Conservation (phyloP, 108 stramenopile species). For the Nannochloropsis salina region DNA sequence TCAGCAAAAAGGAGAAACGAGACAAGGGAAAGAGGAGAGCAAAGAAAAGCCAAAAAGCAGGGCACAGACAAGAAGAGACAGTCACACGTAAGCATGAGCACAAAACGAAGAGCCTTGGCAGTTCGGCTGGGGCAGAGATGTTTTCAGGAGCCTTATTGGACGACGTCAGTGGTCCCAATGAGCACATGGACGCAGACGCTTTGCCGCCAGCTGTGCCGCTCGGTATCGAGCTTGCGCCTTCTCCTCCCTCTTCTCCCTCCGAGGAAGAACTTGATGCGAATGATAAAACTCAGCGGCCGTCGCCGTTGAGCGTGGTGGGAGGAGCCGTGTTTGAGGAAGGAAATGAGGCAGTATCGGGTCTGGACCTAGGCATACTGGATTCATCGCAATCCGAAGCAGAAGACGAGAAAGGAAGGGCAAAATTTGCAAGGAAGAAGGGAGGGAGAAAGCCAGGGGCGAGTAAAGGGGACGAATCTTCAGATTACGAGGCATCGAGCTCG, state of each 20-base stretch:
- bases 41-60: background rate
- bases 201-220: too few relatives aligned
- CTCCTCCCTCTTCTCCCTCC: too few relatives aligned
- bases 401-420: background rate
- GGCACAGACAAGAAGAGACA: background rate
- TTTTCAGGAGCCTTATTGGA: too few relatives aligned
- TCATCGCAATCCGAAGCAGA: background rate
- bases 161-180: too few relatives aligned
- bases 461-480: background rate
- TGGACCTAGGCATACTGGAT: background rate
- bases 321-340: too few relatives aligned
- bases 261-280: too few relatives aligned
- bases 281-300: too few relatives aligned
- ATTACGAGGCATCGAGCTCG: background rate
- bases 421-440: background rate
- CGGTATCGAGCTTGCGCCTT: too few relatives aligned
- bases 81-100: background rate
- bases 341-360: background rate
- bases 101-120: background rate
- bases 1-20: background rate
- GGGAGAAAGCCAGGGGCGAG: background rate
- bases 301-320: too few relatives aligned
- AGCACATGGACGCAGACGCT: too few relatives aligned
- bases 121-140: background rate
- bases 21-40: background rate